Evolutionary conservation across 1,139 yeast genomes (phyloP).

Genomic region (Magnusiomyces tetraspermus): DNA sequence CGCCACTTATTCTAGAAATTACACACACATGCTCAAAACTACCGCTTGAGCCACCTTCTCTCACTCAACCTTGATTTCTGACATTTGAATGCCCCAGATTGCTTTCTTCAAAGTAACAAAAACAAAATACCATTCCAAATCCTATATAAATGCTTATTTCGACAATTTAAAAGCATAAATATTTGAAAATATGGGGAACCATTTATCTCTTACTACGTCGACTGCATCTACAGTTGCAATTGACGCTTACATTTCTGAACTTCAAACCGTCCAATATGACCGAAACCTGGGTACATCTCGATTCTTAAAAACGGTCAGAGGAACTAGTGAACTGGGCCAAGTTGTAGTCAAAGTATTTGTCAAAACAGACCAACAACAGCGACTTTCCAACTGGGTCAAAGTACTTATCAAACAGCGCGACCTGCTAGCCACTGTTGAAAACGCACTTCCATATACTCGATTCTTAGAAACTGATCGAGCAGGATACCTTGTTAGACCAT

Average conservation of each 20-base stretch:
- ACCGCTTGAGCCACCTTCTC: not conserved
- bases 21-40: not conserved
- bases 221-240: constrained; percentile 87
- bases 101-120: too few relatives aligned
- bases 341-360: constrained; percentile 73
- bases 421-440: constrained; percentile 40
- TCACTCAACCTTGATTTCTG: too few relatives aligned
- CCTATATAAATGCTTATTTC: too few relatives aligned
- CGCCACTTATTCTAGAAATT: not conserved
- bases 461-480: constrained; percentile 86
- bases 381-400: not conserved
- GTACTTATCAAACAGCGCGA: constrained; percentile 30
- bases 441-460: constrained; percentile 61
- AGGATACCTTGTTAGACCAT: constrained; percentile 79
- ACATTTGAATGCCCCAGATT: too few relatives aligned
- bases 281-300: constrained; percentile 65
- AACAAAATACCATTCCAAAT: not conserved
- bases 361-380: constrained; percentile 47
- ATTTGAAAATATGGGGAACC: constrained; percentile 83
- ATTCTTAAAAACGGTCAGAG: constrained; percentile 78
- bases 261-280: constrained; percentile 64
- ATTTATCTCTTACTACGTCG: constrained; percentile 76
- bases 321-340: constrained; percentile 54
- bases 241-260: constrained; percentile 77
- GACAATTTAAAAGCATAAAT: too few relatives aligned